Conservation (phyloP, 225 moss, liverwort and hornwort genomes). For the Antitrichia curtipendula region DNA sequence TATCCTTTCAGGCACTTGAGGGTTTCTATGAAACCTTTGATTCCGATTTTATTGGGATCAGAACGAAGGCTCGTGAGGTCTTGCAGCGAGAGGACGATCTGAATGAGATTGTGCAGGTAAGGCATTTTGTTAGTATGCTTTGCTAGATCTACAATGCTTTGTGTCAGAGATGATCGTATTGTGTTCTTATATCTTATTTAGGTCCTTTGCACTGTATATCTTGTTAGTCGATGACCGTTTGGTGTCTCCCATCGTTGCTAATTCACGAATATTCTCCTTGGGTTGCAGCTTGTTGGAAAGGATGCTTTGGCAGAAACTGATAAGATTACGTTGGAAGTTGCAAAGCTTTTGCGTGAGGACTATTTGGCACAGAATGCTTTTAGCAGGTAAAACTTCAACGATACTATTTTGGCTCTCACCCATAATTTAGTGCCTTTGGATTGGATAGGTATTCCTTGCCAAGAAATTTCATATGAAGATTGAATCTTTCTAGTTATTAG, state of each 20-base stretch:
- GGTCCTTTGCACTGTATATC: not conserved
- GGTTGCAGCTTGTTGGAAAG: slow-evolving; percentile 83
- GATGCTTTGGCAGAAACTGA: slow-evolving; percentile 94
- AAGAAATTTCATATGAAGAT: not conserved
- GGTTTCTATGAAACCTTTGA: slow-evolving; percentile 84
- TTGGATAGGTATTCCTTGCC: not conserved
- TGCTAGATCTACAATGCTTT: not conserved
- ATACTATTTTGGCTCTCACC: not conserved
- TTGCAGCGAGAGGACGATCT: slow-evolving; percentile 92
- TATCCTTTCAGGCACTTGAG: slow-evolving; percentile 40
- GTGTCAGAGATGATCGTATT: not conserved
- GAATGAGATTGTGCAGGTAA: slow-evolving; percentile 94
- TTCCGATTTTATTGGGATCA: slow-evolving; percentile 84
- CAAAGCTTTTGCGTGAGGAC: slow-evolving; percentile 93
- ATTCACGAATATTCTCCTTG: not conserved
- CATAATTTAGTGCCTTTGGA: not conserved
- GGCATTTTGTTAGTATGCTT: not conserved
- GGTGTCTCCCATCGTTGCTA: not conserved
- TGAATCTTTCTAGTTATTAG: not conserved
- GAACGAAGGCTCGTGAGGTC: slow-evolving; percentile 91
- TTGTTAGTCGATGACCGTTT: not conserved
- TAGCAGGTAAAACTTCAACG: slow-evolving; percentile 32
- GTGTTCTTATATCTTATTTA: not conserved
- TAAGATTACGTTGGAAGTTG: slow-evolving; percentile 94
- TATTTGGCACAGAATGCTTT: slow-evolving; percentile 98